Percentiles rank a stretch among this genome's conserved stretches.
phyloP scores from a whole-genome alignment of 805 yeast species.

The Metschnikowia amazonensis region DNA sequence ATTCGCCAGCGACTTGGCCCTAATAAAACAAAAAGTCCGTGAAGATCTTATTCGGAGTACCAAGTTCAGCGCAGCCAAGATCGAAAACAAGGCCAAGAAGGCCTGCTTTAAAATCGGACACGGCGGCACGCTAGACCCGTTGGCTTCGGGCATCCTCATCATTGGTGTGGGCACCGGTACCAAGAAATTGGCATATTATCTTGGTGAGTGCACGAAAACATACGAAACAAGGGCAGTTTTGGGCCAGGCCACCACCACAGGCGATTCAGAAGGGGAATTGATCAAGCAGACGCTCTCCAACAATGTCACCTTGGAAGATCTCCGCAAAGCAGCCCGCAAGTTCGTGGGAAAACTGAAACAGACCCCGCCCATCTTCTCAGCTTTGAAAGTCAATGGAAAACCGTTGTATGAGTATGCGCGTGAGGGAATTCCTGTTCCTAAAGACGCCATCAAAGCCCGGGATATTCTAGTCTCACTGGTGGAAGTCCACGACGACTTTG shows the following conservation, averaged over 20 bases:
- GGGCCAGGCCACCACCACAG: slow-evolving; percentile 90
- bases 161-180: slow-evolving; percentile 94
- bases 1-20: slow-evolving; percentile 52
- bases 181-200: slow-evolving; percentile 66
- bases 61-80: slow-evolving; percentile 43
- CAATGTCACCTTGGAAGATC: slow-evolving; percentile 53
- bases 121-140: slow-evolving; percentile 95
- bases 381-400: slow-evolving; percentile 90
- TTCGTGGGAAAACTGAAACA: slow-evolving; percentile 82
- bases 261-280: slow-evolving; percentile 86
- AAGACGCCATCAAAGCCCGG: slow-evolving; percentile 66
- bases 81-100: slow-evolving; percentile 48
- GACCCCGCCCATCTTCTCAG: slow-evolving; percentile 94
- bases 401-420: slow-evolving; percentile 94
- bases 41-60: slow-evolving; percentile 36
- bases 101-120: slow-evolving; percentile 88
- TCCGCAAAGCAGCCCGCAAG: slow-evolving; percentile 50
- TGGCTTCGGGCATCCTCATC: slow-evolving; percentile 91
- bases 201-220: slow-evolving; percentile 70
- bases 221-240: slow-evolving; percentile 82
- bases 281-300: slow-evolving; percentile 52
- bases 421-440: slow-evolving; percentile 78
- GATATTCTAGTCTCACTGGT: slow-evolving; percentile 59
- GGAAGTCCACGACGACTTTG: slow-evolving; percentile 51
- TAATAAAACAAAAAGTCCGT: slow-evolving; percentile 45